Evolutionary conservation across 345 rosid genomes (phyloP), one percentile per base, ranked within the genome.

Genomic region (Triadica sebifera): DNA sequence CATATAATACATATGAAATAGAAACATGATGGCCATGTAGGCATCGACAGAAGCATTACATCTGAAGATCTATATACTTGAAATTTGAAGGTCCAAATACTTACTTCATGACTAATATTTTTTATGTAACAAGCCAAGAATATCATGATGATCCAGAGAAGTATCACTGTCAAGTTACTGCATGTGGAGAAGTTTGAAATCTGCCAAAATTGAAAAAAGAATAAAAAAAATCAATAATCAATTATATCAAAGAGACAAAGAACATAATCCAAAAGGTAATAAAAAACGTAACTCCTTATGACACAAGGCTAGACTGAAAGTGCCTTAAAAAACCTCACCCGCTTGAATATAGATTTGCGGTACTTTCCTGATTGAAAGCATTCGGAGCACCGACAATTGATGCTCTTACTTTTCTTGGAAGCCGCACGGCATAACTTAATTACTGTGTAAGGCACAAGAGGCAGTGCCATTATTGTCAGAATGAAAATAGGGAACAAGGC

Each of bases 391-490:
- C 87, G 87, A 62, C 99, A 96, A 70, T 93, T 92, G 63, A 89
- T 86, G 83, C 61, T 89, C 91, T 86, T 90, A 39, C 81, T 78
- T 71, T 96, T 90, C 78, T 82, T 89, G 0, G 96, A 84, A 71
- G 89, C 86, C 73, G 95, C 97, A 53, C 75, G 84, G 77, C 91
- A 90, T 72, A 95, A 74, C 82, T 90, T 91, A 50, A 82, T 77
- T 65, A 93, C 72, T 0, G 98, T 96, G 59, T 91, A 93, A 45
- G 98, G 99, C 84, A 96, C 94, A 62, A 93, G 73, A 39, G 98
- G 97, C 71, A 93, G 83, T 45, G 98, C 97, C 97, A 93, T 89
- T 65, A 93, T 91, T 51, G 99, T 96, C 86, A 96, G 85, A 71
- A 96, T 89, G 76, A 96, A 96, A 77, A 93, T 96, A 6, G 99